Conservation (phyloP, 495 filamentous ascomycete genomes). For the Bryoglossum gracile region DNA sequence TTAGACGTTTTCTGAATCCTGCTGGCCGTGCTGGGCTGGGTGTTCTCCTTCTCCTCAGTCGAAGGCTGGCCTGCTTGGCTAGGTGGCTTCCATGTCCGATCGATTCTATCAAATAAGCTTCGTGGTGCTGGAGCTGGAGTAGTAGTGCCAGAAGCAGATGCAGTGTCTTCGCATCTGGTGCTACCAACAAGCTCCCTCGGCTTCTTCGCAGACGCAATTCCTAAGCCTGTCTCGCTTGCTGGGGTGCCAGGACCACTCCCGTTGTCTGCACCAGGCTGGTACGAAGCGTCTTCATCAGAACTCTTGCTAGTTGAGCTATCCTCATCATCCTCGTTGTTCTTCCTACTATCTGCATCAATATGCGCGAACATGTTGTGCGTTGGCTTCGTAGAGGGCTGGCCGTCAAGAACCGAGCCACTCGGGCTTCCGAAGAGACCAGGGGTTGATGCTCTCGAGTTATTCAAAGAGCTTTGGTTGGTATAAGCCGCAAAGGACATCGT, state of each 20-base stretch:
- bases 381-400: conserved; percentile 11
- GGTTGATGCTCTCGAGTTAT: conserved; percentile 22
- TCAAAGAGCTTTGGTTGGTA: conserved; percentile 18
- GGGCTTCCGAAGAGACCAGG: conserved; percentile 27
- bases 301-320: too few species aligned
- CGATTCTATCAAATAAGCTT: conserved; percentile 47
- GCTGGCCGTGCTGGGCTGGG: conserved; percentile 18
- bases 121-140: conserved; percentile 10
- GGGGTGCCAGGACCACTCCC: conserved; percentile 26
- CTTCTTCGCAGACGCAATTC: conserved; percentile 23
- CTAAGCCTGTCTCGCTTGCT: conserved; percentile 21
- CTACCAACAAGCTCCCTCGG: conserved; percentile 12
- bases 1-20: conserved; percentile 26
- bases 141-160: conserved; percentile 7
- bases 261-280: conserved; percentile 26
- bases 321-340: conserved; percentile 25
- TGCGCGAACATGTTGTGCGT: conserved; percentile 46
- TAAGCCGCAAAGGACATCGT: conserved; percentile 2
- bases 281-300: conserved; percentile 26
- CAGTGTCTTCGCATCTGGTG: conserved; percentile 2
- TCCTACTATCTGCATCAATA: conserved; percentile 28
- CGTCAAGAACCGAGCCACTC: conserved; percentile 24
- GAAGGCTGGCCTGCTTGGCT: conserved; percentile 25
- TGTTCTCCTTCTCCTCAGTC: conserved; percentile 26
- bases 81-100: conserved; percentile 30